Conservation (phyloP, 192 early-diverging fungal species). For the Backusella tarrabulga region DNA sequence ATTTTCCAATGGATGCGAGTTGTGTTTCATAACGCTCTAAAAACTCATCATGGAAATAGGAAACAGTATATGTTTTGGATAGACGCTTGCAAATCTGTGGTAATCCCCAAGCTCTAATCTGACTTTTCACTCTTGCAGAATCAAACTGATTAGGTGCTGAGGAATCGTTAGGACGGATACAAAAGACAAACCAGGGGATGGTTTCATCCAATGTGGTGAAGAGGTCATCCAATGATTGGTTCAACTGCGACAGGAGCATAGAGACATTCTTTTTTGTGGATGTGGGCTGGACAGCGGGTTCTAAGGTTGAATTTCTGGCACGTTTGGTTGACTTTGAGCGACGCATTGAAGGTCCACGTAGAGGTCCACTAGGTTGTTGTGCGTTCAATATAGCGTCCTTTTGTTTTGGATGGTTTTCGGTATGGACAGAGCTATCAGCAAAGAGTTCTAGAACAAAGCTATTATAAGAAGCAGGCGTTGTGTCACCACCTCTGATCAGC, state of each 20-base stretch:
- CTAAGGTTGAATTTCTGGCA: neutral
- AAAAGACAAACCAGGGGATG: constrained; percentile 77
- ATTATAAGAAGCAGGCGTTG: constrained; percentile 60
- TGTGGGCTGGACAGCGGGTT: neutral
- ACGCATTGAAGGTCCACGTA: constrained; percentile 63
- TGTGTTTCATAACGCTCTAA: constrained; percentile 58
- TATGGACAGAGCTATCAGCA: constrained; percentile 66
- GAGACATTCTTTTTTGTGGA: constrained; percentile 44
- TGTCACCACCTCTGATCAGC: constrained; percentile 72
- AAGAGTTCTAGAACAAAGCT: constrained; percentile 77
- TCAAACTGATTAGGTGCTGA: constrained; percentile 65
- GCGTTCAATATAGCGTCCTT: constrained; percentile 72
- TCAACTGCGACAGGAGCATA: constrained; percentile 63
- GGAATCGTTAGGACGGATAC: constrained; percentile 71
- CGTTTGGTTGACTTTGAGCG: constrained; percentile 38
- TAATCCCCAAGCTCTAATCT: constrained; percentile 72
- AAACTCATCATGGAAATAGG: constrained; percentile 77
- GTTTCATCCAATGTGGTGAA: constrained; percentile 73
- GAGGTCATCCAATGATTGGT: constrained; percentile 66
- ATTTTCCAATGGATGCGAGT: neutral
- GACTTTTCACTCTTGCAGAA: constrained; percentile 61
- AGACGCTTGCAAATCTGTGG: constrained; percentile 64
- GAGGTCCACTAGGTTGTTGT: constrained; percentile 69
- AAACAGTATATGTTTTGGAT: constrained; percentile 69
- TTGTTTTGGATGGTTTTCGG: constrained; percentile 82